Base-by-base conservation (phyloP, 768 basidiomycete species). In the Dentipellis sp. region DNA sequence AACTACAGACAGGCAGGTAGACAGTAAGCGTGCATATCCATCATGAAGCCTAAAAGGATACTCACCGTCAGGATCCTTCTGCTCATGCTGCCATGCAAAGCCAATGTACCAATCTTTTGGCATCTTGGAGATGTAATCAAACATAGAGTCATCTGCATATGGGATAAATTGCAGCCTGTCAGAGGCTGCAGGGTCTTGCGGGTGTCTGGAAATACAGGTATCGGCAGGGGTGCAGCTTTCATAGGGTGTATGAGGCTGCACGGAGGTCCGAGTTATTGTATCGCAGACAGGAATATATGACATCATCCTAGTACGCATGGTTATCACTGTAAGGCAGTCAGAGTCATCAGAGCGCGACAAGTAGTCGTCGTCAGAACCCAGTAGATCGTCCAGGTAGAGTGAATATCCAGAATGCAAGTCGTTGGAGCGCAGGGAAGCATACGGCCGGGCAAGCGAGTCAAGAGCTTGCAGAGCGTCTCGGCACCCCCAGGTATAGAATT, bases 121-220 rank as follows among this genome's bases (percentile, higher is more conserved):
- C 2, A 68, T 62, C 59, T 85, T 78, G 14, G 52, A 62, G 2
- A 47, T 34, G 36, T 65, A 68, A 51, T 79, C 60, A 59, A 88
- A 89, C 0, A 49, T 62, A 2, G 75, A 73, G 46, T 88, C 85
- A 61, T 88, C 84, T 0, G 78, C 72, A 53, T 79, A 80, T 1
- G 85, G 84, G 6, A 86, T 66, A 64, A 86, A 88, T 2, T 74
- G 72, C 73, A 86, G 76, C 19, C 69, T 66, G 57, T 74, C 71
- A 6, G 79, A 69, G 56, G 87, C 86, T 57, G 37, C 57, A 0
- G 10, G 38, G 23, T 53, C 48, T 11, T n/a, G 34, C 9, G 10
- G 10, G 9, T 54, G 51, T n/a, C 37, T 69, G 47, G 75, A 72
- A 14, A 82, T 69, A 48, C 72, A 82, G 48, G 74, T 72, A 10